These are phyloP conservation scores for Vanilla planifolia DNA, from an alignment of 106 monocot species.

Conservation along the genomic window DNA sequence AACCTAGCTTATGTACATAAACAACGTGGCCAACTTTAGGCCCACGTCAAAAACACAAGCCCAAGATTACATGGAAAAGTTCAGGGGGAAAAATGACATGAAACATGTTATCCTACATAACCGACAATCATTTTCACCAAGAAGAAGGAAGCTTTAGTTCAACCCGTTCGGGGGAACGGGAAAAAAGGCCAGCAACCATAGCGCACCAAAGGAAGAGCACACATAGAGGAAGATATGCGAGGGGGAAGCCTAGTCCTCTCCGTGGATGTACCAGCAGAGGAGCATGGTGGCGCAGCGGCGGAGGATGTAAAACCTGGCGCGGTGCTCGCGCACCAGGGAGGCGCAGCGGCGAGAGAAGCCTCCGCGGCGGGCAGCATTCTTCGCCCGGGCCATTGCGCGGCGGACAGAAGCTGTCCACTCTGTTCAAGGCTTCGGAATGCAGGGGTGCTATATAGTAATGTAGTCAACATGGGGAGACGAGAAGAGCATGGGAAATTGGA, in stretches of 20 bases:
- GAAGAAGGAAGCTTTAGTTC: too few species aligned
- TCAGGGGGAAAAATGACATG: too few species aligned
- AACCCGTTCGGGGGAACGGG: too few species aligned
- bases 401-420: neutral
- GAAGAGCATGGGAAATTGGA: conserved; percentile 17
- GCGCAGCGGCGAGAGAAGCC: conserved; percentile 43
- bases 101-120: too few species aligned
- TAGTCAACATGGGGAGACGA: conserved; percentile 15
- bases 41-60: conserved; percentile 2
- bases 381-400: conserved; percentile 9
- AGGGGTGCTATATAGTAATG: neutral
- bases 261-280: conserved; percentile 69
- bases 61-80: neutral
- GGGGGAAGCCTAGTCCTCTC: conserved; percentile 34
- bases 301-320: conserved; percentile 73
- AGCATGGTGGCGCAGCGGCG: conserved; percentile 77
- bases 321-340: conserved; percentile 58
- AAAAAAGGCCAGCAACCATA: too few species aligned
- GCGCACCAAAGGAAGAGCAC: neutral
- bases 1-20: too few species aligned
- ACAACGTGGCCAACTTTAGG: neutral
- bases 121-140: too few species aligned
- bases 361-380: conserved; percentile 13
- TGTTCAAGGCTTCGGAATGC: conserved; percentile 3
- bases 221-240: neutral